phyloP scores from a whole-genome alignment of 768 basidiomycete genomes.

The Mycena latifolia region DNA sequence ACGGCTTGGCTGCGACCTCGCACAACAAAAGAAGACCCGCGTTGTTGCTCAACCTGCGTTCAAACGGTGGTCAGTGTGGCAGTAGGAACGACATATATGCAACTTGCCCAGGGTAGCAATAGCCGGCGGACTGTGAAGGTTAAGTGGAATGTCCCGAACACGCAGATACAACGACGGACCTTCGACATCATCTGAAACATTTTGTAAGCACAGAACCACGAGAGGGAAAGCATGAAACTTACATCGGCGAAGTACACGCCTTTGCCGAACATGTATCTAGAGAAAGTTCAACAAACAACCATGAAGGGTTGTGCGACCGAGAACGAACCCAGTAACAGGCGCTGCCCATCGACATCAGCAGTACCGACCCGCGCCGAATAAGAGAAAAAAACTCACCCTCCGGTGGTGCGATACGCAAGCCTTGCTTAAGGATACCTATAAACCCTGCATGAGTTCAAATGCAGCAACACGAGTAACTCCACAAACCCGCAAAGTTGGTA shows the following conservation, averaged over 20 bases:
- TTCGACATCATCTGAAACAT: constrained; percentile 71
- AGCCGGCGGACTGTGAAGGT: constrained; percentile 61
- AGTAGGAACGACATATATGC: not conserved
- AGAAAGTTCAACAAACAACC: not conserved
- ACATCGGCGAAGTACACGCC: constrained; percentile 77
- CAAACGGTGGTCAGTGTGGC: constrained; percentile 15
- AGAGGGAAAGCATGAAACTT: constrained; percentile 35
- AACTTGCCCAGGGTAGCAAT: constrained; percentile 64
- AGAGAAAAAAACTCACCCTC: constrained; percentile 55
- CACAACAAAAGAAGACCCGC: constrained; percentile 71
- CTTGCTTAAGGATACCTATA: constrained; percentile 67
- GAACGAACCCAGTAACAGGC: constrained; percentile 56
- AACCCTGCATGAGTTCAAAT: not conserved
- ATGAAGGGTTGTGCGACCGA: not conserved
- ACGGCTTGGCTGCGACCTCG: constrained; percentile 70
- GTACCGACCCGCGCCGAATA: not conserved
- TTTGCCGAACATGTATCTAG: constrained; percentile 73
- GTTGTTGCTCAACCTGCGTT: constrained; percentile 59
- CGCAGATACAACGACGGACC: constrained; percentile 42
- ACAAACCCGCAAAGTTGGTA: constrained; percentile 67
- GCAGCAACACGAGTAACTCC: not conserved
- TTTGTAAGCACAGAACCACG: constrained; percentile 12
- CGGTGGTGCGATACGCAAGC: constrained; percentile 73
- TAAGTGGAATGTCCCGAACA: constrained; percentile 5
- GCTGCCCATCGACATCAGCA: constrained; percentile 44